Evolutionary conservation across 257 asterid genomes (phyloP), one percentile per base, ranked within the genome.

Genomic region (Salvia splendens): DNA sequence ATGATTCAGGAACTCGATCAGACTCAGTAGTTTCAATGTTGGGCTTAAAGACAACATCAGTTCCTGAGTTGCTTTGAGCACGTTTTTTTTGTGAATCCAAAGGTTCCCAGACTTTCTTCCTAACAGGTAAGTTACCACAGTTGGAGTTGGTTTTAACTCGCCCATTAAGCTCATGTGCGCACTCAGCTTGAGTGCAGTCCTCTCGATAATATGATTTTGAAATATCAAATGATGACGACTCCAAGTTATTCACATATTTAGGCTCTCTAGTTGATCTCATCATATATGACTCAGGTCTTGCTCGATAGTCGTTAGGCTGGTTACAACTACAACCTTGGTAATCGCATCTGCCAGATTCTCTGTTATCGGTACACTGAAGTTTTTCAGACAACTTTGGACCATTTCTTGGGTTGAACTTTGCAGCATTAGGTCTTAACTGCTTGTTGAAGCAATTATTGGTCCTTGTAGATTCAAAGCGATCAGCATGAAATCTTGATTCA

Each of bases 61-160:
- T 68, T 71, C 83, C 91, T 2, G 87, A 83, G 79, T 85, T 81
- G 79, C 96, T 85, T 30, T 84, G 79, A 20, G 76, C 65, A 71
- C 80, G 83, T 77, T 85, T 84, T 84, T 84, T 92, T 60, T 75
- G 89, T 20, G 89, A 81, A 77, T 86, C 95, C 83, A 84, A 72
- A 55, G 99, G 99, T 80, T 94, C 99, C 99, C 98, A 94, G 56
- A 88, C 96, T 82, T 87, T 84, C 85, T 84, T 89, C 50, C 77
- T 74, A 73, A 53, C 75, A 66, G 78, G 79, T 64, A 83, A 77
- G 75, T 74, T 75, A 42, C 82, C 75, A 71, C 65, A 16, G 43
- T 48, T 46, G 49, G 40, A 48, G 79, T 80, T 92, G 79, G 71
- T 74, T 77, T 85, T 93, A 69, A 82, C 75, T 78, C 83, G 84